Evolutionary conservation across 257 asterid genomes (phyloP).

Genomic region (Osmanthus fragrans): DNA sequence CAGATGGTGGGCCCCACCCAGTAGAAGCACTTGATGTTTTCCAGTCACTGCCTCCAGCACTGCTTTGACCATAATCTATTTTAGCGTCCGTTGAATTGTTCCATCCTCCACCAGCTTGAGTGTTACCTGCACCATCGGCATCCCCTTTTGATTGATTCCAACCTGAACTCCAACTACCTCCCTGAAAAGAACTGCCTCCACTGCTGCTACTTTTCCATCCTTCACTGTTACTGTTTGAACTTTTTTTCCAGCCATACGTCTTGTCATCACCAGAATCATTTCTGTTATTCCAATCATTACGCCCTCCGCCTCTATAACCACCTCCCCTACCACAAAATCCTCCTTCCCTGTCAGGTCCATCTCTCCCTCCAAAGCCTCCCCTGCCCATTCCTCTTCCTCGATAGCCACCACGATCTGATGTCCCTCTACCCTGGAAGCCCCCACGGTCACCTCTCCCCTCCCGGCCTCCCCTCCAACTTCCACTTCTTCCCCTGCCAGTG

Average conservation of each 20-base stretch:
- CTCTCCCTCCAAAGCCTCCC: conserved; percentile 54
- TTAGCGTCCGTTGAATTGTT: not conserved
- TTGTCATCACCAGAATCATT: conserved; percentile 54
- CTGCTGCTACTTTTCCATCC: conserved; percentile 52
- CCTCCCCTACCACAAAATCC: conserved; percentile 34
- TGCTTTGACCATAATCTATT: conserved; percentile 25
- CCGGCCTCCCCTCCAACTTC: conserved; percentile 66
- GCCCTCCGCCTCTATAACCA: conserved; percentile 61
- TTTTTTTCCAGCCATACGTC: conserved; percentile 46
- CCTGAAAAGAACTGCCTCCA: conserved; percentile 38
- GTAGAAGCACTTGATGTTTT: conserved; percentile 29
- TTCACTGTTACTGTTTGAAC: conserved; percentile 36
- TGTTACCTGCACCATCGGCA: conserved; percentile 25
- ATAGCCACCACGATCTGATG: conserved; percentile 57
- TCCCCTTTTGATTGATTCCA: conserved; percentile 40
- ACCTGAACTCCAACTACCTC: conserved; percentile 37
- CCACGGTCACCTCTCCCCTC: conserved; percentile 63
- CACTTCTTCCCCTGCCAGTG: conserved; percentile 60
- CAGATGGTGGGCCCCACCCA: conserved; percentile 7
- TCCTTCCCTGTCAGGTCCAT: conserved; percentile 39
- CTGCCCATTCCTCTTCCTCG: conserved; percentile 55
- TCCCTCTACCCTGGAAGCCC: conserved; percentile 52
- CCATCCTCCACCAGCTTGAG: conserved; percentile 27
- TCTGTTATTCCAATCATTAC: conserved; percentile 67
- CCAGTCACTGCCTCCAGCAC: conserved; percentile 34